A percentile compares a stretch with the other conserved stretches of the same genome.
These are phyloP conservation scores for Cyclostephanos tholiformis DNA, from an alignment of 108 stramenopile species.

Conservation along the genomic window DNA sequence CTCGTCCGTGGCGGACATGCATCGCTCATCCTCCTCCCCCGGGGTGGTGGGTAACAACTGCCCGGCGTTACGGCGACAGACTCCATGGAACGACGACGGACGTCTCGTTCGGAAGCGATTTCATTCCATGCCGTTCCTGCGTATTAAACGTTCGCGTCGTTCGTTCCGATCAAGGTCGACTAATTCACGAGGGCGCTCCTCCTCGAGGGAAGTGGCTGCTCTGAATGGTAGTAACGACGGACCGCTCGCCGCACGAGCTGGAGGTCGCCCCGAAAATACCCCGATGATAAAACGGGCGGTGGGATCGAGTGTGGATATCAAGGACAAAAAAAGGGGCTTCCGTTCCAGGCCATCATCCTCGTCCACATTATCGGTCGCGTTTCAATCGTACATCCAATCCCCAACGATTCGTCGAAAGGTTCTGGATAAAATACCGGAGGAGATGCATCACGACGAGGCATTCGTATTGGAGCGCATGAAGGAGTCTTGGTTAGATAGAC, in stretches of 20 bases:
- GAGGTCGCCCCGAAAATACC: not conserved
- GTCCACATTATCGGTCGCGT: not conserved
- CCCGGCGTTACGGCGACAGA: not conserved
- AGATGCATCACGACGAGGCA: constrained; percentile 39
- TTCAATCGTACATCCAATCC: constrained; percentile 15
- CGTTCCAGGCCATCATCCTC: constrained; percentile 1
- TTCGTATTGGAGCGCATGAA: constrained; percentile 21
- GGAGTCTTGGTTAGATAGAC: constrained; percentile 15
- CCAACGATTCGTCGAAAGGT: constrained; percentile 5
- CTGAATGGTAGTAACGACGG: not conserved
- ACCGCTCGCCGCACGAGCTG: not conserved
- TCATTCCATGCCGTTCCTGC: constrained; percentile 30
- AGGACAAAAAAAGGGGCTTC: not conserved
- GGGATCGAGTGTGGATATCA: not conserved
- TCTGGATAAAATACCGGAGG: constrained; percentile 10
- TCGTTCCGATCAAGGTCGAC: not conserved
- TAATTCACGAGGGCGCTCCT: not conserved
- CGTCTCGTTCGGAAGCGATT: constrained; percentile 16
- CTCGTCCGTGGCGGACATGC: not conserved
- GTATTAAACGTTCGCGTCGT: constrained; percentile 1
- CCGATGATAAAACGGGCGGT: not conserved
- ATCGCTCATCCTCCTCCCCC: not conserved
- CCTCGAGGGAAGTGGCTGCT: not conserved
- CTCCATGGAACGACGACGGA: not conserved
- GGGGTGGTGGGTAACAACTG: not conserved